Evolutionary conservation across 345 rosid species (phyloP).

Genomic region (Psidium guajava): DNA sequence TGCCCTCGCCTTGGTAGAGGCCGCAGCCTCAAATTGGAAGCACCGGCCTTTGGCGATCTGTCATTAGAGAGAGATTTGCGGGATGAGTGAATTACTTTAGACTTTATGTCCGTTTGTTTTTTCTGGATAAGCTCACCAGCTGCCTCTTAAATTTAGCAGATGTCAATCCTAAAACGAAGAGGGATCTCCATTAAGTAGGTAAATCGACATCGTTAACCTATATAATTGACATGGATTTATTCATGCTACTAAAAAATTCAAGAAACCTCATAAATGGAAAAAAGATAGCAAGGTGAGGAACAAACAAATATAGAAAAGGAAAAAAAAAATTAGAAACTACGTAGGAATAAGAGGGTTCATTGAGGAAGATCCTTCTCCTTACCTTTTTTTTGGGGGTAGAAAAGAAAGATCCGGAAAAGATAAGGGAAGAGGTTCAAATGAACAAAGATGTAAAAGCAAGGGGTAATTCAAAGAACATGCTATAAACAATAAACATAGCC

Average conservation of each 20-base stretch:
- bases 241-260: neutral
- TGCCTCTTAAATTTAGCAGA: neutral
- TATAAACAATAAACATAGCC: neutral
- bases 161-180: neutral
- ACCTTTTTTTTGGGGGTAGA: neutral
- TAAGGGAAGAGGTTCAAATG: neutral
- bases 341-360: neutral
- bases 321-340: neutral
- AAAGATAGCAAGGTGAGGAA: no score
- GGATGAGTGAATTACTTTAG: neutral
- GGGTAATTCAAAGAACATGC: neutral
- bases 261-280: neutral
- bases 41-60: neutral
- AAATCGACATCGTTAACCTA: neutral
- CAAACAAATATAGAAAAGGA: no score
- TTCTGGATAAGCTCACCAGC: neutral
- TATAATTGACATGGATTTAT: neutral
- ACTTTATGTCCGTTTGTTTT: neutral
- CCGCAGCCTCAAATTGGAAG: neutral
- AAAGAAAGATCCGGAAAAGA: neutral
- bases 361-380: neutral
- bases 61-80: neutral
- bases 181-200: no score
- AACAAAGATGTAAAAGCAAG: neutral
- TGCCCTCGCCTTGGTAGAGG: neutral